phyloP scores from a whole-genome alignment of 2,329 filamentous ascomycete species.

The Diplodia mutila region DNA sequence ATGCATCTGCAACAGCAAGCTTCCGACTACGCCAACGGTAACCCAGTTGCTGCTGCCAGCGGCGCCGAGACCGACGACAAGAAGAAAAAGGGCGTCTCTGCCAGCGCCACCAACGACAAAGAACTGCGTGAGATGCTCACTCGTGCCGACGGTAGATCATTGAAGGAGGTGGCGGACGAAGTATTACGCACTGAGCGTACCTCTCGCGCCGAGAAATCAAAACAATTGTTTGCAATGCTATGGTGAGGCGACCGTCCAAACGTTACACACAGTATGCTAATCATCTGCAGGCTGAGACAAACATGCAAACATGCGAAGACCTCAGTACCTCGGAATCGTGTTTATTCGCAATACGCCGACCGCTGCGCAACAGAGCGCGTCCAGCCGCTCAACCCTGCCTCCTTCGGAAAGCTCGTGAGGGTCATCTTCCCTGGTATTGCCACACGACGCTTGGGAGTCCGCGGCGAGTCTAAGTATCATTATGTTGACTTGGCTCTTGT shows the following conservation, averaged over 20 bases:
- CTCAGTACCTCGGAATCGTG: conserved; percentile 87
- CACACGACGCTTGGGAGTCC: conserved; percentile 86
- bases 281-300: conserved; percentile 65
- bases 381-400: conserved; percentile 92
- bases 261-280: conserved; percentile 33
- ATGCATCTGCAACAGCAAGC: conserved; percentile 20
- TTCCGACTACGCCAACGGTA: not conserved
- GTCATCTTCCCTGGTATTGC: conserved; percentile 96
- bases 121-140: conserved; percentile 77
- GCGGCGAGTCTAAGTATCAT: conserved; percentile 98
- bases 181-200: conserved; percentile 79
- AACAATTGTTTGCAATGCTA: conserved; percentile 86
- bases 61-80: conserved; percentile 44
- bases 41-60: conserved; percentile 17
- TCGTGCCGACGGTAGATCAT: conserved; percentile 67
- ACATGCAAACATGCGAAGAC: conserved; percentile 75
- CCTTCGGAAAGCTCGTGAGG: conserved; percentile 94
- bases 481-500: conserved; percentile 65
- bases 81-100: conserved; percentile 63
- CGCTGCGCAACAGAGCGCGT: conserved; percentile 92
- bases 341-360: conserved; percentile 94
- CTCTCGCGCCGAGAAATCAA: conserved; percentile 78
- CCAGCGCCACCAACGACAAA: conserved; percentile 78
- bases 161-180: conserved; percentile 75
- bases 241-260: conserved; percentile 63